phyloP scores from a whole-genome alignment of 306 rosid genomes.

The Cicer arietinum region DNA sequence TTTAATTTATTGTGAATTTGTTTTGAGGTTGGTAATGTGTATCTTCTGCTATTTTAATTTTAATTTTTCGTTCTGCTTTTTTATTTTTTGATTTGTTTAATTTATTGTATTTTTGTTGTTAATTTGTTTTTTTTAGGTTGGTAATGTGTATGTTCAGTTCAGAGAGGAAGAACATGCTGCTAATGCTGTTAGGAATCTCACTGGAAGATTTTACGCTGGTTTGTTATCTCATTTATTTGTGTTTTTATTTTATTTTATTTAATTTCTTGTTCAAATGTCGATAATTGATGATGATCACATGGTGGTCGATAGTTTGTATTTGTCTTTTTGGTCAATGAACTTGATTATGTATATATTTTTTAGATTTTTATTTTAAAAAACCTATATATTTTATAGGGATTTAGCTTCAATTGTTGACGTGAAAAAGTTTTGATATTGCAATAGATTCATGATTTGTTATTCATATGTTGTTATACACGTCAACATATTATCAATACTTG shows the following conservation, averaged over 20 bases:
- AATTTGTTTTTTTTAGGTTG: slow-evolving; percentile 53
- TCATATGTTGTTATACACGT: background rate
- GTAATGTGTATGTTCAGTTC: slow-evolving; percentile 79
- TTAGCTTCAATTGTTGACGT: background rate
- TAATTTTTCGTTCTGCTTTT: background rate
- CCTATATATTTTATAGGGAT: background rate
- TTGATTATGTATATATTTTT: background rate
- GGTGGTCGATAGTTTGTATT: background rate
- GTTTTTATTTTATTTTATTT: background rate
- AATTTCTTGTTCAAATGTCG: background rate
- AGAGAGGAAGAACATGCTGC: slow-evolving; percentile 75
- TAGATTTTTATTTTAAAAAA: too few relatives aligned
- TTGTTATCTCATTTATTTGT: slow-evolving; percentile 4
- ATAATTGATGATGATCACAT: background rate
- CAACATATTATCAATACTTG: background rate
- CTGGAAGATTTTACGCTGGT: slow-evolving; percentile 76
- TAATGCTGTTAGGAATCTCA: slow-evolving; percentile 61
- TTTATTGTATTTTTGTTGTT: background rate
- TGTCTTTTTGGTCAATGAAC: background rate
- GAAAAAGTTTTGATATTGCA: background rate
- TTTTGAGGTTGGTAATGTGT: too few relatives aligned
- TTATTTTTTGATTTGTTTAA: background rate
- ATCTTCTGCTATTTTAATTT: too few relatives aligned
- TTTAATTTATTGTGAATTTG: background rate
- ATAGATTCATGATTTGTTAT: background rate